phyloP scores from a whole-genome alignment of 352 stramenopile species.

The Phytophthora cactorum region DNA sequence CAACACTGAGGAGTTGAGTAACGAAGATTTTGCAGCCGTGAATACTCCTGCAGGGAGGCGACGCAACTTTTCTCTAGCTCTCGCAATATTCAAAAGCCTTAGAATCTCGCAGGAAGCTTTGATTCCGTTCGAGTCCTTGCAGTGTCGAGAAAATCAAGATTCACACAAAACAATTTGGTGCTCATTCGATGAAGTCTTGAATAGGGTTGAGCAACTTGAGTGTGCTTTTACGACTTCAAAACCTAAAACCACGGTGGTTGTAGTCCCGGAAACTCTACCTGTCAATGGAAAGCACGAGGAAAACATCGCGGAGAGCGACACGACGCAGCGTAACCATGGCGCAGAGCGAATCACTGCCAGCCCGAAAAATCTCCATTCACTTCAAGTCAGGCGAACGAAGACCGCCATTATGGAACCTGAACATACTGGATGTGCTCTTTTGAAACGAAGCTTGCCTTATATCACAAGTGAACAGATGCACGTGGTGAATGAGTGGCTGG shows the following conservation, averaged over 20 bases:
- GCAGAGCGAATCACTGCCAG: background rate
- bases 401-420: background rate
- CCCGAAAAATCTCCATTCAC: background rate
- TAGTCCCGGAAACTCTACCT: background rate
- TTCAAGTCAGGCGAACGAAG: constrained; percentile 3
- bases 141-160: constrained; percentile 8
- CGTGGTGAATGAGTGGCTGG: constrained; percentile 40
- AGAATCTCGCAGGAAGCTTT: constrained; percentile 18
- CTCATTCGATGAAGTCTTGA: constrained; percentile 20
- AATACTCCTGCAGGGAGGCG: constrained; percentile 16
- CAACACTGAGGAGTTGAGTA: background rate
- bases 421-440: background rate
- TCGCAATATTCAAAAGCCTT: constrained; percentile 20
- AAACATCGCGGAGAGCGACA: no score
- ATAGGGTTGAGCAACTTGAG: constrained; percentile 4
- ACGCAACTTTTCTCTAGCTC: constrained; percentile 24
- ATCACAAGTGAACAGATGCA: constrained; percentile 41
- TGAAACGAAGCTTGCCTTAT: constrained; percentile 33
- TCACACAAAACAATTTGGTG: constrained; percentile 18
- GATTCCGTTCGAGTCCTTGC: constrained; percentile 13
- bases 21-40: background rate
- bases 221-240: background rate
- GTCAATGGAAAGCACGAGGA: background rate
- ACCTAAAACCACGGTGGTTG: background rate
- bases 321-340: no score